Evolutionary conservation across 352 stramenopile species (phyloP).

Genomic region (Pythium apleroticum): DNA sequence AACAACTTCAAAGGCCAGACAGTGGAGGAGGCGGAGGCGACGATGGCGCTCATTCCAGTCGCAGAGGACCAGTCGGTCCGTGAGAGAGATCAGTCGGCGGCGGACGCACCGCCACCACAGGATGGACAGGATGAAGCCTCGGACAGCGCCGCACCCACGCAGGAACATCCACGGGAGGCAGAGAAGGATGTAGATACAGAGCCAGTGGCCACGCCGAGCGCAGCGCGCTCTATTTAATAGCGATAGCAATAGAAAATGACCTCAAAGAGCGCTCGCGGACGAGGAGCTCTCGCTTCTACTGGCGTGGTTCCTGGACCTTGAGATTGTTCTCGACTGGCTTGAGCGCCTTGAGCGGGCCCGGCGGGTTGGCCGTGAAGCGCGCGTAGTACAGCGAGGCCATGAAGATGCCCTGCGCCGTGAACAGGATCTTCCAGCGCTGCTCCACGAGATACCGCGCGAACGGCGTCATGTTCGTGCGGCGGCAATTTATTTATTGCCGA

Average conservation of each 20-base stretch:
- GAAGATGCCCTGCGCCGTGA: slow-evolving; percentile 71
- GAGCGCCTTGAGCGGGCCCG: slow-evolving; percentile 27
- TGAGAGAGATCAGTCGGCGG: background rate
- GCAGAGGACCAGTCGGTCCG: background rate
- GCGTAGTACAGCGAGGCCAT: slow-evolving; percentile 64
- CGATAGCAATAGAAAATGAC: slow-evolving; percentile 3
- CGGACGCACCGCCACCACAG: background rate
- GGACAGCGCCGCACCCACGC: background rate
- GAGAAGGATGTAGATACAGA: background rate
- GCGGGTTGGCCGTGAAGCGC: slow-evolving; percentile 39
- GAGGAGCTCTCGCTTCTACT: background rate
- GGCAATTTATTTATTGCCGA: background rate
- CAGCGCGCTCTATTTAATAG: slow-evolving; percentile 13
- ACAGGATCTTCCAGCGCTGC: slow-evolving; percentile 76
- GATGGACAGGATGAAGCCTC: background rate
- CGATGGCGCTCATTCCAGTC: background rate
- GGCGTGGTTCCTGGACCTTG: slow-evolving; percentile 27
- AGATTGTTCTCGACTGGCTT: slow-evolving; percentile 25
- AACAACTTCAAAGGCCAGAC: slow-evolving; percentile 10
- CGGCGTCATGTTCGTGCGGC: slow-evolving; percentile 36
- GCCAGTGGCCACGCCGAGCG: too few species aligned
- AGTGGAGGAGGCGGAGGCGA: background rate
- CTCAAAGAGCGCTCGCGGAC: background rate
- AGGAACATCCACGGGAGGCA: background rate
- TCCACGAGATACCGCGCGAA: slow-evolving; percentile 59